Evolutionary conservation across 1,139 yeast species (phyloP), one percentile per base, ranked within the genome.

Genomic region (Debaryomycetaceae sp.): DNA sequence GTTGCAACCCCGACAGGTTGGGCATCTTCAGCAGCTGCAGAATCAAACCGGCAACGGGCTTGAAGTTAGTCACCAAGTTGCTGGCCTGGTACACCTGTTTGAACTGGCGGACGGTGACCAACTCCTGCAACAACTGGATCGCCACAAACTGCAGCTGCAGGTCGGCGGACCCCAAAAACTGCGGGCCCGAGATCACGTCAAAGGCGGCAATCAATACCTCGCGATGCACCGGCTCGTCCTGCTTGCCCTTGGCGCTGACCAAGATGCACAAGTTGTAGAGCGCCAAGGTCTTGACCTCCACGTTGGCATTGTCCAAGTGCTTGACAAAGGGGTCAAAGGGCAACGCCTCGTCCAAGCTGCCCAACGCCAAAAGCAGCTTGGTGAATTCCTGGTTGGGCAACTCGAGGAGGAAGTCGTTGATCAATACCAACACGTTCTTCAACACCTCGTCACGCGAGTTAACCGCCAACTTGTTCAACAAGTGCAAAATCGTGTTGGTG

Each of bases 1-100:
- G 71, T 62, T 93, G 98, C 40, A 91, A 74, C 36, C 80, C 82
- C 21, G 79, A 67, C 29, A 72, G 66, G 37, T 78, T 67, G 29
- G 75, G 61, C 30, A 50, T 56, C 29, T 50, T 58, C 16, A 68
- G 59, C 51, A 58, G 58, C 17, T 43, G 42, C 14, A 52, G 42
- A 31, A 63, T 51, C 38, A 61, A 46, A 37, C 56, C 49, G 42
- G 61, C 51, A 46, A 88, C 56, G 2, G 76, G 61, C 29, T 83
- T 81, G 43, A 83, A 67, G 39, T 73, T 71, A 15, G 56, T 34
- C 28, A 69, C 65, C 32, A 65, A 53, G 42, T 75, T 71, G 34
- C 65, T 49, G 14, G 61, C 50, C 75, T 85, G 79, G 51, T 78
- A 81, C 18, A 71, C 51, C 0, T 51, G 37, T 47, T 95, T 77